Percentiles rank a stretch among this genome's conserved stretches.
phyloP scores from a whole-genome alignment of 768 basidiomycete species.

The Tricholoma terreum region DNA sequence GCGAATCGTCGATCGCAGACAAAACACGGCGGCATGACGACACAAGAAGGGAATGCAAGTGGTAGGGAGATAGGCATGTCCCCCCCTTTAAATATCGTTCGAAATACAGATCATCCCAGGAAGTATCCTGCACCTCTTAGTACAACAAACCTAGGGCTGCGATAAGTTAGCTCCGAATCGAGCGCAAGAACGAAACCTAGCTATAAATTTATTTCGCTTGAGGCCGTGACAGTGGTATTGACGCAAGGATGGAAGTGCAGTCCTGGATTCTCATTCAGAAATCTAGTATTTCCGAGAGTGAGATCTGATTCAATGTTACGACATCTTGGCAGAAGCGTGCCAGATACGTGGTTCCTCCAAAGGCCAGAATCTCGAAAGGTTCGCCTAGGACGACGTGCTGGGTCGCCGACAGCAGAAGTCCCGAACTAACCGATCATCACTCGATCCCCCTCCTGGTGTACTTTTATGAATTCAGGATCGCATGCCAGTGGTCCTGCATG shows the following conservation, averaged over 20 bases:
- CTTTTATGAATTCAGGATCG: no score
- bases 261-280: not conserved
- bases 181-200: not conserved
- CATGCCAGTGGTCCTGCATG: no score
- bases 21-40: constrained; percentile 31
- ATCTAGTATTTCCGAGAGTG: not conserved
- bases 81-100: not conserved
- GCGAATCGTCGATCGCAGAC: constrained; percentile 33
- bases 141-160: not conserved
- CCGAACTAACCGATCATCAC: not conserved
- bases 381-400: not conserved
- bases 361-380: not conserved
- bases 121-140: not conserved
- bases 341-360: not conserved
- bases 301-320: not conserved
- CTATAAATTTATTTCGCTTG: no score
- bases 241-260: not conserved
- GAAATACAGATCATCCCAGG: not conserved
- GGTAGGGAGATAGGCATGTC: not conserved
- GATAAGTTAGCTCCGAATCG: not conserved
- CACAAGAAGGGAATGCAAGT: not conserved
- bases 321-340: not conserved
- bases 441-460: not conserved
- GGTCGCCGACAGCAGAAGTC: not conserved
- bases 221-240: not conserved